Percentiles rank a stretch among this genome's conserved stretches.
phyloP scores from a whole-genome alignment of 2,329 filamentous ascomycete species.

The Lasiodiplodia gonubiensis region DNA sequence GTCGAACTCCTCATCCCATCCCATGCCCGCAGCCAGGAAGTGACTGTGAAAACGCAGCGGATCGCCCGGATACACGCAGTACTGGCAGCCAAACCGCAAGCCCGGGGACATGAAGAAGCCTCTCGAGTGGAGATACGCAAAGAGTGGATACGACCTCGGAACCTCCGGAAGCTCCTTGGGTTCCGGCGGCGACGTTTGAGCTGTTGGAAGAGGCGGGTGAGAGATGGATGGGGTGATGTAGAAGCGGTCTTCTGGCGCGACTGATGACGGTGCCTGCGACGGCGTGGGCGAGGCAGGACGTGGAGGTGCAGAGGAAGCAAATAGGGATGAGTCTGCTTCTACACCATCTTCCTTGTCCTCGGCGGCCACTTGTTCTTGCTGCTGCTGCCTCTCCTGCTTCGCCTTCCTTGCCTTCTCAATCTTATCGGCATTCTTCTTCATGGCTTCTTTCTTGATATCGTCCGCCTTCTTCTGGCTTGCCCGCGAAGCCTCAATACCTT shows the following conservation, averaged over 20 bases:
- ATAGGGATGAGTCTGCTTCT: slow-evolving; percentile 34
- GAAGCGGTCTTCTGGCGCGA: slow-evolving; percentile 34
- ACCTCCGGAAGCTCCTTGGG: slow-evolving; percentile 42
- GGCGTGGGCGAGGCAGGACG: slow-evolving; percentile 15
- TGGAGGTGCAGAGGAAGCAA: slow-evolving; percentile 34
- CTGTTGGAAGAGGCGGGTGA: slow-evolving; percentile 44
- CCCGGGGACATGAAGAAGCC: slow-evolving; percentile 92
- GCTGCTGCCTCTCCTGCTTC: slow-evolving; percentile 41
- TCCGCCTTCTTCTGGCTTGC: slow-evolving; percentile 57
- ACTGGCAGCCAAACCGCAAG: slow-evolving; percentile 90
- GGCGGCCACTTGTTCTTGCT: slow-evolving; percentile 34
- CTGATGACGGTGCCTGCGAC: not conserved
- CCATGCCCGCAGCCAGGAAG: slow-evolving; percentile 81
- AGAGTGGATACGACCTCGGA: slow-evolving; percentile 69
- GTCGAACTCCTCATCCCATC: slow-evolving; percentile 86
- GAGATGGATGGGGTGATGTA: slow-evolving; percentile 55
- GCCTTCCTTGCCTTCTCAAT: slow-evolving; percentile 32
- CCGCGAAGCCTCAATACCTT: slow-evolving; percentile 59
- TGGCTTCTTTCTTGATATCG: slow-evolving; percentile 40
- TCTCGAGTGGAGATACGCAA: slow-evolving; percentile 75
- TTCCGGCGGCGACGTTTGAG: slow-evolving; percentile 31
- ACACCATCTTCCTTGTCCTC: slow-evolving; percentile 36
- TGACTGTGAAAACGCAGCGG: slow-evolving; percentile 94
- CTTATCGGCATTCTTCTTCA: slow-evolving; percentile 28
- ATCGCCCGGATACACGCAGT: slow-evolving; percentile 94